Conservation (phyloP, 2,329 filamentous ascomycete genomes). For the Ophiocordyceps unilateralis region DNA sequence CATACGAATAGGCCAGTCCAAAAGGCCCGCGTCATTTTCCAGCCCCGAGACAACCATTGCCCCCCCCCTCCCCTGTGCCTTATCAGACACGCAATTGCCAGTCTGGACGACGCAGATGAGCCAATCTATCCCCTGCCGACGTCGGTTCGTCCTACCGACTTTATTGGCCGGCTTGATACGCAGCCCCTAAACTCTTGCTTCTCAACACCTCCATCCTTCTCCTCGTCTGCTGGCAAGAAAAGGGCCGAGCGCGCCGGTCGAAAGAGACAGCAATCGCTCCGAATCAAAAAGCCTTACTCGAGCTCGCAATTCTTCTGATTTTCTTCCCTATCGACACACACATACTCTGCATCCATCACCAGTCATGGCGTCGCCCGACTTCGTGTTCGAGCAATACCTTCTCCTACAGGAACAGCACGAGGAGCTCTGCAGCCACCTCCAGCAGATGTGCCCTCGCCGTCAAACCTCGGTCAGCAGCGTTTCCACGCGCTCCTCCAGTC, state of each 20-base stretch:
- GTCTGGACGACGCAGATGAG: neutral
- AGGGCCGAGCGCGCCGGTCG: too few relatives aligned
- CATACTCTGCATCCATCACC: neutral
- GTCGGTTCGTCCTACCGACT: neutral
- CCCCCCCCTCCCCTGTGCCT: neutral
- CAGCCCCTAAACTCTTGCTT: neutral
- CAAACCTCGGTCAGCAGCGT: conserved; percentile 14
- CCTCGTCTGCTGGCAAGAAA: too few relatives aligned
- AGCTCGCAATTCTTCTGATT: too few relatives aligned
- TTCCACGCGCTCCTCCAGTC: conserved; percentile 29
- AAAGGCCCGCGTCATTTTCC: neutral
- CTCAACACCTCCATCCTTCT: neutral
- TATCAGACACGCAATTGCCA: neutral
- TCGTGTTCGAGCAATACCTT: conserved; percentile 36
- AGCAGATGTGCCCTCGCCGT: conserved; percentile 29
- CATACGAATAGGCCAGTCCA: neutral
- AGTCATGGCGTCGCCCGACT: conserved; percentile 17
- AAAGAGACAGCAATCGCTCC: too few relatives aligned
- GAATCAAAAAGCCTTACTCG: too few relatives aligned
- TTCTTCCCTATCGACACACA: neutral
- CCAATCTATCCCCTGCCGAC: neutral
- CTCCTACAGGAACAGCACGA: conserved; percentile 36
- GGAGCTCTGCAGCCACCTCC: conserved; percentile 30
- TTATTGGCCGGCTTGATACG: neutral
- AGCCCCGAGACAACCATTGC: neutral